Percentiles rank a stretch among this genome's conserved stretches.
Evolutionary conservation across 2,329 filamentous ascomycete species (phyloP).

Genomic region (Dactylellina haptotyla): DNA sequence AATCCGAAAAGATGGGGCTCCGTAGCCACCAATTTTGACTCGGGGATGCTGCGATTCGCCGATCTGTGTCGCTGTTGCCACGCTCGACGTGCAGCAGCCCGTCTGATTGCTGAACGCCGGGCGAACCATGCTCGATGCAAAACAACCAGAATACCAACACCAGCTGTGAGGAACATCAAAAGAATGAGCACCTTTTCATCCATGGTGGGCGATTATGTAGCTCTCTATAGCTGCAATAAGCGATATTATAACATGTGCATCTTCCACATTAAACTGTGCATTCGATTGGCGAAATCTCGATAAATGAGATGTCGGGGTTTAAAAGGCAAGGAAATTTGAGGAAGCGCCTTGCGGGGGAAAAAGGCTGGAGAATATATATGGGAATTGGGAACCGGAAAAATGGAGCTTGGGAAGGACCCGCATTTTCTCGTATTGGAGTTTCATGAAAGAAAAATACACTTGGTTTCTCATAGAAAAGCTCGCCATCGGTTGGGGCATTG

Average conservation of each 20-base stretch:
- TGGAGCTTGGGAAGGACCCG: background rate
- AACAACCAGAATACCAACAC: conserved; percentile 24
- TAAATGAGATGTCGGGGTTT: background rate
- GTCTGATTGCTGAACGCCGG: too few species aligned
- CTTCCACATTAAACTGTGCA: too few species aligned
- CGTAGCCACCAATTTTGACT: conserved; percentile 26
- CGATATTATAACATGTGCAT: conserved; percentile 5
- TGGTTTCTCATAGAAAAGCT: too few species aligned
- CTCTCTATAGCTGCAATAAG: background rate
- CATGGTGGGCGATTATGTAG: background rate
- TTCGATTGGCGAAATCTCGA: conserved; percentile 1
- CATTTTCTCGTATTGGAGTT: background rate
- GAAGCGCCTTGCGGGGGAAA: conserved; percentile 5
- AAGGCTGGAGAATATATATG: background rate
- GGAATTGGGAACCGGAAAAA: conserved; percentile 1
- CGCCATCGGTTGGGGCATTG: background rate
- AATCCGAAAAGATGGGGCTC: conserved; percentile 12
- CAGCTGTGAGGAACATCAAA: conserved; percentile 35
- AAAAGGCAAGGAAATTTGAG: background rate
- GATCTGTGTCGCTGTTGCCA: background rate
- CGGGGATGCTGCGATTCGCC: background rate
- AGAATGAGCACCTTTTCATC: conserved; percentile 14
- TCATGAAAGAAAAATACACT: too few species aligned
- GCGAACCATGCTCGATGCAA: conserved; percentile 19
- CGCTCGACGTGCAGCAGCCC: too few species aligned